These are phyloP conservation scores for Lactarius sp. DNA, from an alignment of 768 basidiomycete genomes.

Conservation along the genomic window DNA sequence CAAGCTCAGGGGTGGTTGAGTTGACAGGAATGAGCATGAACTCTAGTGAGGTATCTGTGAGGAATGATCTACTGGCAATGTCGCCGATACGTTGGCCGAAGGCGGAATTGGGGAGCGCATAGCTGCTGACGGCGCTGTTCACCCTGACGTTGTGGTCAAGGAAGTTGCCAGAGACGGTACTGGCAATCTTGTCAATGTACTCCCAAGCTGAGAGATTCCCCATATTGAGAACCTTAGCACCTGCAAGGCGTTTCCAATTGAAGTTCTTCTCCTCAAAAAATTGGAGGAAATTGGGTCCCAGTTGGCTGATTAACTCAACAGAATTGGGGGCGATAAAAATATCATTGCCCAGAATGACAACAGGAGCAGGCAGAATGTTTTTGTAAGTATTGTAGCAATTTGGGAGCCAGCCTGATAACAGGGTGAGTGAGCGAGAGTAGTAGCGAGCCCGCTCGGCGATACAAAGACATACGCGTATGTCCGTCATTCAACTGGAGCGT, in stretches of 20 bases:
- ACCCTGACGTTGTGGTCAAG: slow-evolving; percentile 59
- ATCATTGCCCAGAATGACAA: slow-evolving; percentile 16
- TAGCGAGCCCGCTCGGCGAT: too few relatives aligned
- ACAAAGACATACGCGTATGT: too few relatives aligned
- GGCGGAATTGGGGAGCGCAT: slow-evolving; percentile 37
- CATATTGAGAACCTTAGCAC: slow-evolving; percentile 51
- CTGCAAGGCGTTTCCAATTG: slow-evolving; percentile 57
- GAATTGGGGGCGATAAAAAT: slow-evolving; percentile 54
- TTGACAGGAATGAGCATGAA: slow-evolving; percentile 44
- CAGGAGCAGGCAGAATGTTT: slow-evolving; percentile 54
- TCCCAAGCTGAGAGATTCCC: slow-evolving; percentile 48
- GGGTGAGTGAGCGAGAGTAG: too few relatives aligned
- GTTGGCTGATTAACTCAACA: slow-evolving; percentile 44
- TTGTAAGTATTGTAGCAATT: slow-evolving; percentile 27
- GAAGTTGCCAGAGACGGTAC: slow-evolving; percentile 57
- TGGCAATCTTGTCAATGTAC: slow-evolving; percentile 54
- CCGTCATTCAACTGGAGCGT: too few relatives aligned
- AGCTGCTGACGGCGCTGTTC: slow-evolving; percentile 58
- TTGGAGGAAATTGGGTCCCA: slow-evolving; percentile 43
- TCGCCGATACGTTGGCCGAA: slow-evolving; percentile 57
- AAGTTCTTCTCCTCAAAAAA: slow-evolving; percentile 44
- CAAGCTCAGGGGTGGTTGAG: too few relatives aligned
- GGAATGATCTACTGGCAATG: slow-evolving; percentile 50
- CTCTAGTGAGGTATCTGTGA: slow-evolving; percentile 43
- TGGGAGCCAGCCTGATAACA: too few relatives aligned